Base-by-base conservation (phyloP, 139 green algal species). In the Auxenochlorella protothecoides region DNA sequence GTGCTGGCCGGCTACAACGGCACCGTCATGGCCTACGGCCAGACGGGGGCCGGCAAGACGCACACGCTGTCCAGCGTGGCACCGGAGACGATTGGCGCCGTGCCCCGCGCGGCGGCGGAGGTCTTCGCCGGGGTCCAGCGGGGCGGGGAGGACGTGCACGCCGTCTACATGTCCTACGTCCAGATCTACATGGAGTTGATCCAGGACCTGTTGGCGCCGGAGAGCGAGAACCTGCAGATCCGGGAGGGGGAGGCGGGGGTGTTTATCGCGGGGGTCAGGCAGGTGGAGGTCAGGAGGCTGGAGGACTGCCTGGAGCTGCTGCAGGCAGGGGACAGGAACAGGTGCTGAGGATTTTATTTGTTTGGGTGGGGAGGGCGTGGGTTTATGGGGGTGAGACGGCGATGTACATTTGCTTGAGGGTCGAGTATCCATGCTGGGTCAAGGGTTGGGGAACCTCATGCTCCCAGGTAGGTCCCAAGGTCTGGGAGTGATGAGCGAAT, bases 151-250 rank as follows among this genome's bases (percentile, higher is more conserved):
- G 71, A 93, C 72, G 74, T 78, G n/a, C 90, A 91, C 78, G 82
- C 57, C 44, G 81, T 93, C 12, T 78, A 78, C 61, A 92, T 96
- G 81, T 88, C 81, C 9, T 95, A 93, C 73, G 84, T 96, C 16
- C 89, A 96, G 72, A 91, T 96, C 69, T 95, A 94, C 79, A 91
- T 90, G 82, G 89, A 96, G 76, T 75, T 89, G 55, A 90, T 95
- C 53, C 82, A 95, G 74, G 90, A 96, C 69, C 77, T 96, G 68
- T 79, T 96, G 56, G 72, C 79, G 16, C 88, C 88, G 3, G 78
- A 88, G 9, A 85, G 71, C 13, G 82, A 88, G 16, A 90, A 93
- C 77, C 83, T 96, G 76, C 77, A 85, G 60, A 92, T 96, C 68
- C 79, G 90, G 57, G 90, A 96, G 82, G 13, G 8, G 2, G 84